Evolutionary conservation across 2,329 filamentous ascomycete species (phyloP), one percentile per base, ranked within the genome.

Genomic region (Penicillium brasilianum): DNA sequence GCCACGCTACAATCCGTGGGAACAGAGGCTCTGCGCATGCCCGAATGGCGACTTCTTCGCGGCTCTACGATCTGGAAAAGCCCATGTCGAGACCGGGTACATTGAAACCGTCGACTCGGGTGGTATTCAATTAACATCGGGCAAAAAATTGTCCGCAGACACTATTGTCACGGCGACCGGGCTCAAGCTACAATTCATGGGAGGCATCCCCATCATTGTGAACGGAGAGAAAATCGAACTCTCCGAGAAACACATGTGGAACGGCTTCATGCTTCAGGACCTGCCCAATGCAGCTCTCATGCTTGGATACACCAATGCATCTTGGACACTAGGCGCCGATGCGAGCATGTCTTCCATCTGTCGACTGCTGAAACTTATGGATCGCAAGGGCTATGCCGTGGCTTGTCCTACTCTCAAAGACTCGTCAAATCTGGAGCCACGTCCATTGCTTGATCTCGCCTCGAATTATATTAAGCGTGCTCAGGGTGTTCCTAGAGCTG

Each of bases 291-390:
- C 50, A 2, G 32, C 36, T 20, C 14, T 53, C 22, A 14, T 39
- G 5, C 34, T 53, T n/a, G 50, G 50, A n/a, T 53, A 53, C 18
- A 39, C 50, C 32, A 53, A 25, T 20, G 32, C 34, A 5, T 37
- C 50, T 9, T 53, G 50, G 50, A 53, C 50, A 6, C 20, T 53
- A 1, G 50, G 50, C 3, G 36, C 50, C 1, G 50, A 53, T 20
- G 48, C 48, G 30, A 22, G 48, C 48, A 50, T 50, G 48, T 34
- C 48, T 3, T 50, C 48, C n/a, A 50, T 50, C 48, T 50, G 48
- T 14, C 48, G 48, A 20, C n/a, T 50, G 5, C 28, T 50, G n/a
- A 50, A 22, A 7, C 48, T 50, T 28, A 50, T 50, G 48, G n/a
- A 50, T 3, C 16, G 28, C 48, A 50, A 50, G 48, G 48, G 48